These are phyloP conservation scores for Tilletiopsis washingtonensis DNA, from an alignment of 1,284 basidiomycete genomes.

Conservation along the genomic window DNA sequence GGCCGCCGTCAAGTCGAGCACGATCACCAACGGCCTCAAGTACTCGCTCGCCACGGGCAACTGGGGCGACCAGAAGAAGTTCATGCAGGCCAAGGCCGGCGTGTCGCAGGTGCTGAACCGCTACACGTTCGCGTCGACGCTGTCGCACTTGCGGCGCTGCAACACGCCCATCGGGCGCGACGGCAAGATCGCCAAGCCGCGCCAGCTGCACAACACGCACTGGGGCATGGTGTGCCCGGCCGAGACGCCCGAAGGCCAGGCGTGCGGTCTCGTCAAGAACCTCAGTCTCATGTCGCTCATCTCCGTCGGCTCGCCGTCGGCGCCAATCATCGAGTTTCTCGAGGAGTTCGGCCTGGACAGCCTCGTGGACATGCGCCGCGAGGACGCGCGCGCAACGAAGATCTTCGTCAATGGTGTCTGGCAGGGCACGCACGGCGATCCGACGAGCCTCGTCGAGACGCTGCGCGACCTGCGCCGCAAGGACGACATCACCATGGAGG, in stretches of 20 bases:
- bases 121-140: slow-evolving; percentile 95
- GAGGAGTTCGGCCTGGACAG: slow-evolving; percentile 73
- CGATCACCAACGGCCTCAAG: slow-evolving; percentile 95
- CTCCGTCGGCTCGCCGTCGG: slow-evolving; percentile 91
- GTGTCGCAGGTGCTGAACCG: slow-evolving; percentile 98
- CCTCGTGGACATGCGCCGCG: slow-evolving; percentile 40
- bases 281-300: slow-evolving; percentile 95
- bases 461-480: slow-evolving; percentile 85
- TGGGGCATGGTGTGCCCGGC: slow-evolving; percentile 98
- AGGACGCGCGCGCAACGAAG: slow-evolving; percentile 59
- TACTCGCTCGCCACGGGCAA: slow-evolving; percentile 98
- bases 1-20: slow-evolving; percentile 81
- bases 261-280: slow-evolving; percentile 98
- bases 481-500: slow-evolving; percentile 91
- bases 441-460: slow-evolving; percentile 82
- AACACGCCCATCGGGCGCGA: slow-evolving; percentile 97
- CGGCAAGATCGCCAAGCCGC: slow-evolving; percentile 98
- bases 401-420: slow-evolving; percentile 99
- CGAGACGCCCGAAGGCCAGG: slow-evolving; percentile 98
- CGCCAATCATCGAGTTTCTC: slow-evolving; percentile 95
- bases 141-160: slow-evolving; percentile 94
- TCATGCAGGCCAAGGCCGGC: slow-evolving; percentile 89
- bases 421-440: slow-evolving; percentile 98
- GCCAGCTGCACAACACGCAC: slow-evolving; percentile 97
- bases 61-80: slow-evolving; percentile 97